These are phyloP conservation scores for Cephaloascus fragrans DNA, from an alignment of 805 yeast genomes.

Conservation along the genomic window DNA sequence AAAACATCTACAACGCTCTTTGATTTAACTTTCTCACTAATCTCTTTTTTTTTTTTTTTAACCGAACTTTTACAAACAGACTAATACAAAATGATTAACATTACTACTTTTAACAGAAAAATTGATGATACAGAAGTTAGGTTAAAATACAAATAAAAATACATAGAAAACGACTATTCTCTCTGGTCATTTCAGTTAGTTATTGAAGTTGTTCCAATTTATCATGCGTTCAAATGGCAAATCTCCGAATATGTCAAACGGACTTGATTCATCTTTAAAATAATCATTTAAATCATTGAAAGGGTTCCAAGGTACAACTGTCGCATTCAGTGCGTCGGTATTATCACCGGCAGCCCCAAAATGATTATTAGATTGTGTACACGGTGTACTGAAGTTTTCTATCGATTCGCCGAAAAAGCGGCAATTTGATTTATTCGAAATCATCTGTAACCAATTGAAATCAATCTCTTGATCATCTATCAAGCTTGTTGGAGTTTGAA, in stretches of 20 bases:
- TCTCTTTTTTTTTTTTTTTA: no score
- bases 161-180: no score
- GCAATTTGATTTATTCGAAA: slow-evolving; percentile 17
- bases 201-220: slow-evolving; percentile 3
- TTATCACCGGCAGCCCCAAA: background rate
- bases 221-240: slow-evolving; percentile 13
- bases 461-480: slow-evolving; percentile 18
- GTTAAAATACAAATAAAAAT: no score
- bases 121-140: no score
- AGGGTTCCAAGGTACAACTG: background rate
- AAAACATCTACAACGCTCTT: no score
- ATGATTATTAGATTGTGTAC: background rate
- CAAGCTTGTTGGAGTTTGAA: background rate
- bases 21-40: no score
- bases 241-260: slow-evolving; percentile 18
- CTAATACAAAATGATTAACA: no score
- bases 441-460: slow-evolving; percentile 23
- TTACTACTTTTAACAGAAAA: no score
- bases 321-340: background rate
- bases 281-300: slow-evolving; percentile 5
- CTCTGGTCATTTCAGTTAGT: no score
- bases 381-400: no score
- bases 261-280: slow-evolving; percentile 8
- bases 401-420: slow-evolving; percentile 1
- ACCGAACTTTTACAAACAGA: no score